Percentiles rank a stretch among this genome's conserved stretches.
Evolutionary conservation across 768 basidiomycete genomes (phyloP).

Genomic region (Nevesoporus exiguus): DNA sequence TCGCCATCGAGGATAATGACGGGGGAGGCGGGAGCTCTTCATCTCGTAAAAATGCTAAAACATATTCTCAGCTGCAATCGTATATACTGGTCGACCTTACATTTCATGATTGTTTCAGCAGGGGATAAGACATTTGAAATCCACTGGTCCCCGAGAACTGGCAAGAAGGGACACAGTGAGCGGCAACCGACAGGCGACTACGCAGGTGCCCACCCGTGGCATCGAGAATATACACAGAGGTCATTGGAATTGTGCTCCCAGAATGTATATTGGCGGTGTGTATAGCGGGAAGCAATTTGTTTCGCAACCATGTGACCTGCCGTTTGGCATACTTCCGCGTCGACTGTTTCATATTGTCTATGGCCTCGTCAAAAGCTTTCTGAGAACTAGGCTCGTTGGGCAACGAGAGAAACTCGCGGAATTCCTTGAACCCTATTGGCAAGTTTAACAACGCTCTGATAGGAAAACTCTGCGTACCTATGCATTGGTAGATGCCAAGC

Average conservation of each 20-base stretch:
- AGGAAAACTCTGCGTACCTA: slow-evolving; percentile 50
- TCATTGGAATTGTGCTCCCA: slow-evolving; percentile 20
- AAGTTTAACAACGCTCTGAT: slow-evolving; percentile 6
- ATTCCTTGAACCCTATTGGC: slow-evolving; percentile 84
- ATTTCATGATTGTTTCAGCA: slow-evolving; percentile 47
- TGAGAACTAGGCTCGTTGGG: slow-evolving; percentile 37
- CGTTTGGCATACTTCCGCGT: slow-evolving; percentile 90
- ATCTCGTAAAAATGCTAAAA: slow-evolving; percentile 49
- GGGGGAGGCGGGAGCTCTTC: slow-evolving; percentile 53
- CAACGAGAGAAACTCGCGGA: slow-evolving; percentile 60
- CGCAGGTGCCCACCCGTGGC: slow-evolving; percentile 54
- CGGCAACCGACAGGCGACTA: background rate
- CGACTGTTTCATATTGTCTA: slow-evolving; percentile 79
- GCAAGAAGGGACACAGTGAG: background rate
- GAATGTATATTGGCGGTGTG: slow-evolving; percentile 42
- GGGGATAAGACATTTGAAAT: slow-evolving; percentile 46
- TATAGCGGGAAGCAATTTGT: slow-evolving; percentile 79
- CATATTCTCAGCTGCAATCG: slow-evolving; percentile 1
- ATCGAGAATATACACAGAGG: slow-evolving; percentile 58
- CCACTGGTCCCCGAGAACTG: slow-evolving; percentile 60
- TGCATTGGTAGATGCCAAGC: slow-evolving; percentile 89
- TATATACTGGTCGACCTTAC: slow-evolving; percentile 31
- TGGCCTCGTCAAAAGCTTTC: slow-evolving; percentile 48
- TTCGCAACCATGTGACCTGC: slow-evolving; percentile 89
- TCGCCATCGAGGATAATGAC: slow-evolving; percentile 52